Conservation (phyloP, 768 basidiomycete genomes). For the Lentinus tigrinus region DNA sequence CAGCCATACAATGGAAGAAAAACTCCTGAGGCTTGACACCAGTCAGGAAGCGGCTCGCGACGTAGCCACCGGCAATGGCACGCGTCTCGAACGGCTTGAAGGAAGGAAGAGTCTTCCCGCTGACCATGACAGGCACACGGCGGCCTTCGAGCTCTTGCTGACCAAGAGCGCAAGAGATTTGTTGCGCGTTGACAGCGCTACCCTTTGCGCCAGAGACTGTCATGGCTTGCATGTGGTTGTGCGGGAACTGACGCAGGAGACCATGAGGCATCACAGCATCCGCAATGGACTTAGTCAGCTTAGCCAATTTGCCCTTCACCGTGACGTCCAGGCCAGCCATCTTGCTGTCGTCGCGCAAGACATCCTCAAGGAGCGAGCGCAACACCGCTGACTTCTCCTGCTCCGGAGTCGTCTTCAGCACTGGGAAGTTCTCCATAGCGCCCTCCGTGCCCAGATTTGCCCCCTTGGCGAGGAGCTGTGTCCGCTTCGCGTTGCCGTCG, state of each 20-base stretch:
- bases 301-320: slow-evolving; percentile 81
- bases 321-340: slow-evolving; percentile 97
- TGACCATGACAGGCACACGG: slow-evolving; percentile 98
- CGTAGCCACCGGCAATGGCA: slow-evolving; percentile 96
- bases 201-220: slow-evolving; percentile 98
- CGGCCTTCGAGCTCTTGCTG: slow-evolving; percentile 98
- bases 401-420: slow-evolving; percentile 50
- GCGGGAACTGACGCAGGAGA: slow-evolving; percentile 90
- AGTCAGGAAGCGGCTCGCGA: slow-evolving; percentile 97
- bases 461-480: slow-evolving; percentile 64
- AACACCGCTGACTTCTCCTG: slow-evolving; percentile 59
- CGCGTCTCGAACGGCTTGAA: slow-evolving; percentile 98
- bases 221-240: slow-evolving; percentile 99
- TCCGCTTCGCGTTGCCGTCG: slow-evolving; percentile 70
- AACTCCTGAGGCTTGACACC: slow-evolving; percentile 98
- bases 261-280: slow-evolving; percentile 84
- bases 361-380: slow-evolving; percentile 77
- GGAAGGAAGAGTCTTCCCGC: slow-evolving; percentile 95
- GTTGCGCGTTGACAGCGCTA: slow-evolving; percentile 93
- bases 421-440: slow-evolving; percentile 89
- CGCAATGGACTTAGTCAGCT: slow-evolving; percentile 87
- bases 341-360: slow-evolving; percentile 91
- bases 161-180: slow-evolving; percentile 97
- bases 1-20: slow-evolving; percentile 99
- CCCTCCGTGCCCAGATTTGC: slow-evolving; percentile 78